Conservation (phyloP, 441 rosid species). For the Monsonia emarginata region DNA sequence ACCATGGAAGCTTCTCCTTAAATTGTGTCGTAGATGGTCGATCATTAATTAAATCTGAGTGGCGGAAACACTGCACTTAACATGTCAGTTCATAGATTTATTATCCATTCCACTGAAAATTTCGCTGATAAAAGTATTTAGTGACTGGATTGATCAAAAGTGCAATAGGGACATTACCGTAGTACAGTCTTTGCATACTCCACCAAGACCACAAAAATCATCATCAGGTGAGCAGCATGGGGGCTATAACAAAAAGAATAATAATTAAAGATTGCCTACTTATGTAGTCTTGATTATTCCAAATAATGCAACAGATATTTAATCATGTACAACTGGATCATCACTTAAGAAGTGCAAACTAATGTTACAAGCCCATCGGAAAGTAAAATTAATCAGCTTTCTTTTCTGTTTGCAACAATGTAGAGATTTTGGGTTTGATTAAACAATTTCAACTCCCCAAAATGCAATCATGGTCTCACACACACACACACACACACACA, state of each 20-base stretch:
- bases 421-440: neutral
- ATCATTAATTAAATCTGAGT: conserved; percentile 42
- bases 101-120: neutral
- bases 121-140: neutral
- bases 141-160: neutral
- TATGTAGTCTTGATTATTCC: conserved; percentile 7
- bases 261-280: conserved; percentile 5
- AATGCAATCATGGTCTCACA: neutral
- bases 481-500: neutral
- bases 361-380: neutral
- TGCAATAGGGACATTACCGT: conserved; percentile 35
- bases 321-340: conserved; percentile 9
- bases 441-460: neutral
- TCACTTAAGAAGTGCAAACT: neutral
- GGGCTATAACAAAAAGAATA: conserved; percentile 38
- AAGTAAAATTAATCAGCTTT: neutral
- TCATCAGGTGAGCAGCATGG: conserved; percentile 79
- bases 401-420: neutral
- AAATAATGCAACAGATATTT: conserved; percentile 4
- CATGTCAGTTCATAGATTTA: conserved; percentile 21
- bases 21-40: conserved; percentile 57
- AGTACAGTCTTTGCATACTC: conserved; percentile 60
- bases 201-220: conserved; percentile 48
- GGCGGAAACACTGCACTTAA: conserved; percentile 55
- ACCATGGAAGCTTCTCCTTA: conserved; percentile 68